phyloP scores from a whole-genome alignment of 345 rosid genomes.

The Orychophragmus violaceus region DNA sequence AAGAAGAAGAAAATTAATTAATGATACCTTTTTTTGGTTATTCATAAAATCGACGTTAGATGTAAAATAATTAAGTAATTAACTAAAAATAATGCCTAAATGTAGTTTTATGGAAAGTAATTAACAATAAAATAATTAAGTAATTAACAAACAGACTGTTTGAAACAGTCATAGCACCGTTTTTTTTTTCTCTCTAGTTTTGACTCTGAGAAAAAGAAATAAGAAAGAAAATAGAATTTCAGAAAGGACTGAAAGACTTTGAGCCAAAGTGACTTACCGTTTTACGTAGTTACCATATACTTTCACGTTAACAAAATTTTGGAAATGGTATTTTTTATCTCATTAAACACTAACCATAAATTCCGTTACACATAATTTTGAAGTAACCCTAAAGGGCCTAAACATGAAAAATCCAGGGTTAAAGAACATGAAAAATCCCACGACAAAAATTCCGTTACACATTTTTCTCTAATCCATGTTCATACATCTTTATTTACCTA shows the following conservation, averaged over 20 bases:
- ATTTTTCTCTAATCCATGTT: background rate
- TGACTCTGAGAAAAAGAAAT: background rate
- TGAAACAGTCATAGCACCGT: background rate
- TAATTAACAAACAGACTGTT: no score
- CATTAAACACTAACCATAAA: background rate
- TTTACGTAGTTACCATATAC: background rate
- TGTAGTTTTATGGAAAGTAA: background rate
- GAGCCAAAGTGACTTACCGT: background rate
- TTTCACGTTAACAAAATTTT: background rate
- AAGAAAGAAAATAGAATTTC: background rate
- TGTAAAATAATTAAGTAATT: background rate
- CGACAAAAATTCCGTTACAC: conserved; percentile 11
- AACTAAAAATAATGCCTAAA: background rate
- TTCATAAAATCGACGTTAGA: background rate
- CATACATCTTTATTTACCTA: background rate
- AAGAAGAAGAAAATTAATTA: background rate
- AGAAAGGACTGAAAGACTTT: background rate
- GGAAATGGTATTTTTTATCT: background rate
- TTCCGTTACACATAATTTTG: conserved; percentile 17
- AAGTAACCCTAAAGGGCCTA: background rate
- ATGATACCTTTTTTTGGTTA: background rate
- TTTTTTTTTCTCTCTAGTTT: background rate
- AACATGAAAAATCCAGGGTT: conserved; percentile 15
- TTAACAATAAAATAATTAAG: background rate
- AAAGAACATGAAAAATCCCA: conserved; percentile 7